Evolutionary conservation across 805 yeast genomes (phyloP).

Genomic region (Pichia membranifaciens): DNA sequence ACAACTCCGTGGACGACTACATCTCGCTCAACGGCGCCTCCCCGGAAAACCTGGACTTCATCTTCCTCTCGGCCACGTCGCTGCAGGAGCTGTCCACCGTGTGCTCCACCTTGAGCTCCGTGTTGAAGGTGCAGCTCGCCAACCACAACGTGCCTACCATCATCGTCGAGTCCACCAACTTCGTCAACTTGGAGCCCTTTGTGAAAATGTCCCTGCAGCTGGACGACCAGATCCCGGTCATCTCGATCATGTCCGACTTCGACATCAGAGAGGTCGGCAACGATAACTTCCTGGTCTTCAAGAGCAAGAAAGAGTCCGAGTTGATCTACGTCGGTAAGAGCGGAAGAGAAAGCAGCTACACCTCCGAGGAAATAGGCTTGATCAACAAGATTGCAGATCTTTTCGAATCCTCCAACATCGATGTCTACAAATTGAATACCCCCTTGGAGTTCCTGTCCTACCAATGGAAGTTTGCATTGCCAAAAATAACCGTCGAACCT

Average conservation of each 20-base stretch:
- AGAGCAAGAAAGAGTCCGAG: slow-evolving; percentile 38
- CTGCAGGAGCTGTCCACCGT: slow-evolving; percentile 45
- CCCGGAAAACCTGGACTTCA: slow-evolving; percentile 32
- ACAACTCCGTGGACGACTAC: slow-evolving; percentile 25
- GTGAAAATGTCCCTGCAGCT: slow-evolving; percentile 35
- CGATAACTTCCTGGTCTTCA: slow-evolving; percentile 31
- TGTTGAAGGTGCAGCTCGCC: slow-evolving; percentile 28
- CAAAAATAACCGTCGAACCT: slow-evolving; percentile 73
- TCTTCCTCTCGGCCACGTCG: slow-evolving; percentile 43
- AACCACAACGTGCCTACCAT: slow-evolving; percentile 40
- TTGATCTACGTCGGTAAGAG: slow-evolving; percentile 39
- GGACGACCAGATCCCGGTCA: slow-evolving; percentile 33
- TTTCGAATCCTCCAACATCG: slow-evolving; percentile 36
- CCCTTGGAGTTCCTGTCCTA: slow-evolving; percentile 58
- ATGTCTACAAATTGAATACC: slow-evolving; percentile 44
- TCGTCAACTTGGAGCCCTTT: slow-evolving; percentile 67
- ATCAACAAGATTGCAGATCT: slow-evolving; percentile 34
- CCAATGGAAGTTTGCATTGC: slow-evolving; percentile 83
- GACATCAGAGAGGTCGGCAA: slow-evolving; percentile 42
- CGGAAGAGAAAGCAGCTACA: slow-evolving; percentile 40
- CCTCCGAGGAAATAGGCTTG: slow-evolving; percentile 35
- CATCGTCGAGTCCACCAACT: slow-evolving; percentile 65
- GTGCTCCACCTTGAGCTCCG: slow-evolving; percentile 33
- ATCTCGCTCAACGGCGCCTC: slow-evolving; percentile 5
- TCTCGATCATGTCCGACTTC: slow-evolving; percentile 57